phyloP scores from a whole-genome alignment of 2,329 filamentous ascomycete species.

The Sporothrix inflata region DNA sequence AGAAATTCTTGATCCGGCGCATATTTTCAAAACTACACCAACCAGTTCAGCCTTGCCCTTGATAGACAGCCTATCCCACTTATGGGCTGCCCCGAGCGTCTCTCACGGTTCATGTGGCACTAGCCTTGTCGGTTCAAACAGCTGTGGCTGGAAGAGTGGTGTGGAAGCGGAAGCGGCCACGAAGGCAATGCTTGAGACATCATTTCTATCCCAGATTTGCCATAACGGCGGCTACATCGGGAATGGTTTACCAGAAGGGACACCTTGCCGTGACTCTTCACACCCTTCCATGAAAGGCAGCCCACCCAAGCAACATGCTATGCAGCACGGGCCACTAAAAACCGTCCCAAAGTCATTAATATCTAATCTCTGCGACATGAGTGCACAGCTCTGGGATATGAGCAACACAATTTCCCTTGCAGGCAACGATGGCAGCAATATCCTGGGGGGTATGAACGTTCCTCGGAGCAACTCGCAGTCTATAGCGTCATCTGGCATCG shows the following conservation, averaged over 20 bases:
- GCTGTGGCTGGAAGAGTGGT: background rate
- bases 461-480: background rate
- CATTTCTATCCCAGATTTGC: background rate
- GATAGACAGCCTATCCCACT: background rate
- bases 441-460: background rate
- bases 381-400: slow-evolving; percentile 46
- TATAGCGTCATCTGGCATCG: background rate
- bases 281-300: background rate
- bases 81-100: background rate
- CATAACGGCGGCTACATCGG: background rate
- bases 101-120: background rate
- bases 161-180: background rate
- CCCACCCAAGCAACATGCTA: background rate
- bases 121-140: background rate
- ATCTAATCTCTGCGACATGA: slow-evolving; percentile 43
- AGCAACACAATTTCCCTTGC: slow-evolving; percentile 31
- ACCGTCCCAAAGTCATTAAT: slow-evolving; percentile 21
- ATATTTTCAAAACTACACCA: background rate
- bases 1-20: background rate
- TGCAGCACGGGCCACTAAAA: background rate
- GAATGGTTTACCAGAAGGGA: background rate
- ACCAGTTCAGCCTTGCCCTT: background rate
- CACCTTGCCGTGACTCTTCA: background rate
- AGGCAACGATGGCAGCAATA: background rate
- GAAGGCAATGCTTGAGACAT: background rate